Conservation (phyloP, 2,329 filamentous ascomycete species). For the Thielaviopsis populi region DNA sequence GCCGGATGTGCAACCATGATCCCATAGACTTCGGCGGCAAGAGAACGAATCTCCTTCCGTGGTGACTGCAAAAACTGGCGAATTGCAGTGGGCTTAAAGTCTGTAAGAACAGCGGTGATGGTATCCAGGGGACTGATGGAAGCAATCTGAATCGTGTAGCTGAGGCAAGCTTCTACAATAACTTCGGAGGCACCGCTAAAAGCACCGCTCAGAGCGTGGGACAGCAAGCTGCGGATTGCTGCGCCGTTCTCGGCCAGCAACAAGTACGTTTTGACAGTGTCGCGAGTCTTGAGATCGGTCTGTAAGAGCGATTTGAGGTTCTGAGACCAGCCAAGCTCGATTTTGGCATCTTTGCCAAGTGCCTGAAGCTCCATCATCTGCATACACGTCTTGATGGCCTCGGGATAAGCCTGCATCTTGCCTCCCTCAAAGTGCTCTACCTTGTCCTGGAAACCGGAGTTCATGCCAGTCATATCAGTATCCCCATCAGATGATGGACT, state of each 20-base stretch:
- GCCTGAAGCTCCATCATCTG: slow-evolving; percentile 37
- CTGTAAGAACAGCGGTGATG: background rate
- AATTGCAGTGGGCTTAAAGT: slow-evolving; percentile 34
- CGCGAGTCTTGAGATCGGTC: slow-evolving; percentile 51
- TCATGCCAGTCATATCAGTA: slow-evolving; percentile 22
- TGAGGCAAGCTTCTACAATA: slow-evolving; percentile 36
- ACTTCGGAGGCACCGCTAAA: slow-evolving; percentile 33
- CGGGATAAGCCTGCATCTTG: slow-evolving; percentile 42
- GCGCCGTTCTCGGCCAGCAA: slow-evolving; percentile 24
- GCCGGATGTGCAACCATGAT: slow-evolving; percentile 55
- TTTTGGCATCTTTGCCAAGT: slow-evolving; percentile 32
- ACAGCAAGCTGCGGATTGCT: background rate
- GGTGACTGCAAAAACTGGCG: slow-evolving; percentile 53
- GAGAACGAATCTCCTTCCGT: slow-evolving; percentile 48
- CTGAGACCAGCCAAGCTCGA: slow-evolving; percentile 73
- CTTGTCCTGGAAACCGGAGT: slow-evolving; percentile 27
- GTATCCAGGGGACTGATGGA: slow-evolving; percentile 33
- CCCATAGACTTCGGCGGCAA: slow-evolving; percentile 57
- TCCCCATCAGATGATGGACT: slow-evolving; percentile 18
- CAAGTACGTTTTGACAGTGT: slow-evolving; percentile 42
- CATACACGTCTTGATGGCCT: slow-evolving; percentile 54
- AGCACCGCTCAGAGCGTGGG: slow-evolving; percentile 22
- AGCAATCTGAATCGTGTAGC: slow-evolving; percentile 39
- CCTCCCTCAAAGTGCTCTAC: slow-evolving; percentile 27
- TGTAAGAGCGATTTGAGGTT: slow-evolving; percentile 59